A percentile compares a stretch with the other conserved stretches of the same genome.
phyloP scores from a whole-genome alignment of 2,329 filamentous ascomycete genomes.

The Exophiala bonariae region DNA sequence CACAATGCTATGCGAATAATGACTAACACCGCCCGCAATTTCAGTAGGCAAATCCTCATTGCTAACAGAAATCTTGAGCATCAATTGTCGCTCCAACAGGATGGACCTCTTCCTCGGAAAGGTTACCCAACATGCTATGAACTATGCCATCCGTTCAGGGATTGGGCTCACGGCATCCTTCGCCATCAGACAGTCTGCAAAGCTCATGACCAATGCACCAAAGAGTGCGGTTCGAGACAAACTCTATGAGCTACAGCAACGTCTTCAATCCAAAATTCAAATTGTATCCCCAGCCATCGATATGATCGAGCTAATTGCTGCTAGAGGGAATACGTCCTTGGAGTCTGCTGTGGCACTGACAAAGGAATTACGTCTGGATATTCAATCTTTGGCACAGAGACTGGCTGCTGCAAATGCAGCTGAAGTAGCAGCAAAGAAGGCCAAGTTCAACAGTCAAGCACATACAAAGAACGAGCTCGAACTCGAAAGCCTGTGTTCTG shows the following conservation, averaged over 20 bases:
- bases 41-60: too few species aligned
- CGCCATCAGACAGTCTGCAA: constrained; percentile 78
- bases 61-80: too few species aligned
- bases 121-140: constrained; percentile 78
- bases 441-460: constrained; percentile 41
- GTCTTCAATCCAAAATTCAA: constrained; percentile 82
- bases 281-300: constrained; percentile 89
- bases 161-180: constrained; percentile 82
- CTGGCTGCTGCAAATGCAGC: constrained; percentile 69
- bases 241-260: constrained; percentile 68
- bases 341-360: constrained; percentile 84
- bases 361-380: constrained; percentile 78
- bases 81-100: constrained; percentile 34
- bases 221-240: constrained; percentile 72
- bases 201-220: constrained; percentile 70
- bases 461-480: constrained; percentile 61
- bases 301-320: constrained; percentile 84
- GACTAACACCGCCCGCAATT: too few species aligned
- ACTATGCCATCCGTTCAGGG: constrained; percentile 87
- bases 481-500: constrained; percentile 67
- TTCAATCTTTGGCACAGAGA: constrained; percentile 74
- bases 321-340: constrained; percentile 74
- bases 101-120: constrained; percentile 73
- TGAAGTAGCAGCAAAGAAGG: constrained; percentile 46
- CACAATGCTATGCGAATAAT: too few species aligned